A percentile compares a stretch with the other conserved stretches of the same genome.
phyloP scores from a whole-genome alignment of 75 land plant genomes.

The Cryptomeria japonica region DNA sequence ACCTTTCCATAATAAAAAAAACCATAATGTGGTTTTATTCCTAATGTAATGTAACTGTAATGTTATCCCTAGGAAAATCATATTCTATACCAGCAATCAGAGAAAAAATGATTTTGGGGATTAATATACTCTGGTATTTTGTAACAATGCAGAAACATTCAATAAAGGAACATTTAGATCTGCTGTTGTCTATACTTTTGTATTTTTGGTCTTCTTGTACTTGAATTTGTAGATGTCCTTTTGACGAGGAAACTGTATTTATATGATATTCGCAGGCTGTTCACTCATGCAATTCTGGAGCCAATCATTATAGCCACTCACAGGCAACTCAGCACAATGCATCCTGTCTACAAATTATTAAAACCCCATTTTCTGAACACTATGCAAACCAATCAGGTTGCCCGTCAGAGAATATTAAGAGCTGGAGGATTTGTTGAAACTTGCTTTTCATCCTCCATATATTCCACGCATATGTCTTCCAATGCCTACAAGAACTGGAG shows the following conservation, averaged over 20 bases:
- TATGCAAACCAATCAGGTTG: slow-evolving; percentile 71
- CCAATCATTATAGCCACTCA: slow-evolving; percentile 74
- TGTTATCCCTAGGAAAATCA: no score
- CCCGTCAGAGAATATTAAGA: slow-evolving; percentile 61
- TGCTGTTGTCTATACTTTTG: not conserved
- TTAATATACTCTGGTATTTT: no score
- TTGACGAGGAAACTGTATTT: no score
- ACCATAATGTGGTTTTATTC: no score
- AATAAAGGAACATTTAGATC: not conserved
- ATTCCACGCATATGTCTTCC: slow-evolving; percentile 71
- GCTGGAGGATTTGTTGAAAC: slow-evolving; percentile 80
- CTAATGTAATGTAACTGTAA: no score
- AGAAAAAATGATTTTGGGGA: no score
- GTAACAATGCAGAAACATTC: no score
- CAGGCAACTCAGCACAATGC: slow-evolving; percentile 65
- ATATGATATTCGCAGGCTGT: slow-evolving; percentile 27
- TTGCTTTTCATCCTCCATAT: slow-evolving; percentile 63
- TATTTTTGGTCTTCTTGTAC: no score
- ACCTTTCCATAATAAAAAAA: no score
- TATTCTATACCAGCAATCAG: no score
- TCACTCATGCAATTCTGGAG: slow-evolving; percentile 62
- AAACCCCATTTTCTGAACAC: slow-evolving; percentile 74
- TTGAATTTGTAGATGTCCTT: no score
- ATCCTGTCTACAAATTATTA: slow-evolving; percentile 66
- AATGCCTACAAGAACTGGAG: slow-evolving; percentile 64